Percentiles rank a stretch among this genome's conserved stretches.
These are phyloP conservation scores for Hymenoscyphus infarciens DNA, from an alignment of 2,329 filamentous ascomycete species.

Conservation along the genomic window DNA sequence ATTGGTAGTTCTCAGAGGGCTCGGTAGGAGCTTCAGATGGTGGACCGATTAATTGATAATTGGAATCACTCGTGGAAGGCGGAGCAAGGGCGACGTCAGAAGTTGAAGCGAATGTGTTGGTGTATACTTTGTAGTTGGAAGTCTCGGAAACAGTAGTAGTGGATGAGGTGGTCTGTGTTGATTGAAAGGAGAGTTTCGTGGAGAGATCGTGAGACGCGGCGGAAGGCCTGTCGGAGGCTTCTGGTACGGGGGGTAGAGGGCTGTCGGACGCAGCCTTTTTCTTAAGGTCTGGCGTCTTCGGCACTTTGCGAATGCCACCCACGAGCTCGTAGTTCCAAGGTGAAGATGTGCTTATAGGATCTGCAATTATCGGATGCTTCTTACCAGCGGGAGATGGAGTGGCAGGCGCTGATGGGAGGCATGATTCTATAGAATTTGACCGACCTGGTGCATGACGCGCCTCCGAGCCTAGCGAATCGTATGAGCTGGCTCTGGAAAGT, in stretches of 20 bases:
- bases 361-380: conserved; percentile 29
- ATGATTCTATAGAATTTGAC: conserved; percentile 32
- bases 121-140: conserved; percentile 36
- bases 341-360: conserved; percentile 32
- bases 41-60: conserved; percentile 50
- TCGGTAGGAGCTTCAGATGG: conserved; percentile 44
- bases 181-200: conserved; percentile 35
- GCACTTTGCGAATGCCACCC: conserved; percentile 36
- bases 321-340: conserved; percentile 35
- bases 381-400: conserved; percentile 26
- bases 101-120: conserved; percentile 20
- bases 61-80: conserved; percentile 35
- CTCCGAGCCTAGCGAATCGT: conserved; percentile 27
- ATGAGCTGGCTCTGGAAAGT: conserved; percentile 26
- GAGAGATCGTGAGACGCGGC: conserved; percentile 30
- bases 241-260: conserved; percentile 29
- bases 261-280: conserved; percentile 25
- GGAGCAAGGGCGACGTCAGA: conserved; percentile 25
- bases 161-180: conserved; percentile 29
- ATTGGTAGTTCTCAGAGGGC: conserved; percentile 38
- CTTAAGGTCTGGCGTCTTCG: conserved; percentile 35
- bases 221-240: conserved; percentile 24
- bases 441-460: conserved; percentile 22
- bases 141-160: conserved; percentile 34
- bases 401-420: conserved; percentile 25